A percentile compares a stretch with the other conserved stretches of the same genome.
Conservation (phyloP, 106 monocot genomes). For the Triglochin maritima region DNA sequence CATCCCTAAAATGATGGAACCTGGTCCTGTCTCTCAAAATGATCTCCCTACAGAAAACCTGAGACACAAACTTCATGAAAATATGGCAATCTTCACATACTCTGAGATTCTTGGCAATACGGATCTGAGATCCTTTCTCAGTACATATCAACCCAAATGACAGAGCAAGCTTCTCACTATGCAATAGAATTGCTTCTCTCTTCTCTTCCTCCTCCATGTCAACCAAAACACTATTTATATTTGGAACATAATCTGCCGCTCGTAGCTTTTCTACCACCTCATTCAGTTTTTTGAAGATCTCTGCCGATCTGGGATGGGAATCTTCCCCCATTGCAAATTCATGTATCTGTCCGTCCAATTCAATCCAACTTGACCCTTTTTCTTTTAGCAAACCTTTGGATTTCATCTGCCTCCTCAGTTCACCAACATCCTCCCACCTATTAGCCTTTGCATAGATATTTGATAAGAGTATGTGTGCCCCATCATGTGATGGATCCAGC, state of each 20-base stretch:
- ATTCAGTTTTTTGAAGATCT: constrained; percentile 38
- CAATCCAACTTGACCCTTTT: constrained; percentile 40
- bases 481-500: constrained; percentile 41
- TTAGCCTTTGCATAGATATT: constrained; percentile 46
- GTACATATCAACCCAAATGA: constrained; percentile 34
- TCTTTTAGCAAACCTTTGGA: constrained; percentile 30
- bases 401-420: constrained; percentile 38
- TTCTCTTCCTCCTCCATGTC: constrained; percentile 56
- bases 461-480: constrained; percentile 48
- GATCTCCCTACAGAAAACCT: constrained; percentile 24
- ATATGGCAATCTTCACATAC: constrained; percentile 46
- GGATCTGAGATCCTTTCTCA: constrained; percentile 15
- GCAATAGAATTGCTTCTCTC: constrained; percentile 31
- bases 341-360: constrained; percentile 27
- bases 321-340: constrained; percentile 31
- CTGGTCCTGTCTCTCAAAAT: constrained; percentile 37
- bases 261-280: constrained; percentile 36
- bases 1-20: constrained; percentile 40
- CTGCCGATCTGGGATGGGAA: constrained; percentile 26
- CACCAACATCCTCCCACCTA: constrained; percentile 32
- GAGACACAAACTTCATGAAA: constrained; percentile 34
- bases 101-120: constrained; percentile 36
- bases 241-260: constrained; percentile 34
- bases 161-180: constrained; percentile 64
- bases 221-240: constrained; percentile 29